Percentiles rank a stretch among this genome's conserved stretches.
Conservation (phyloP, 2,329 filamentous ascomycete genomes). For the Cladosporium sphaerospermum region DNA sequence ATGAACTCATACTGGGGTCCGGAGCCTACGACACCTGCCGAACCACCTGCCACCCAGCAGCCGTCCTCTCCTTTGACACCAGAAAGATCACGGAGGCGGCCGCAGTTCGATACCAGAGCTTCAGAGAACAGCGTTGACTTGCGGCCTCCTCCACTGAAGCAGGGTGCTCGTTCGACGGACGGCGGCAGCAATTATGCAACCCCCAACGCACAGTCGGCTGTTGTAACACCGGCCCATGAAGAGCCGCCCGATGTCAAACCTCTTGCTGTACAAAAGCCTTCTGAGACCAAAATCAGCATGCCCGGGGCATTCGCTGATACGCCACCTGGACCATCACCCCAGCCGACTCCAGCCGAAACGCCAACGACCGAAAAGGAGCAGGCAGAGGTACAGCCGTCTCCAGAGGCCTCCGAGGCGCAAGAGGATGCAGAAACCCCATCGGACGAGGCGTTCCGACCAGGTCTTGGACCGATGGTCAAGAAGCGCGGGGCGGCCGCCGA, state of each 20-base stretch:
- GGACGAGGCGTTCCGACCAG: constrained; percentile 59
- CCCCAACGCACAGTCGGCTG: not conserved
- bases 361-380: constrained; percentile 18
- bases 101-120: constrained; percentile 15
- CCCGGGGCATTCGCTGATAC: constrained; percentile 13
- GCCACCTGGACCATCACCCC: constrained; percentile 10
- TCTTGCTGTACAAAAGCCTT: constrained; percentile 13
- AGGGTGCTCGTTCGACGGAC: constrained; percentile 10
- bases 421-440: constrained; percentile 20
- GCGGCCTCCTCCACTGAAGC: constrained; percentile 26
- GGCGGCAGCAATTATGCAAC: constrained; percentile 13
- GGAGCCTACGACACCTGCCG: constrained; percentile 5
- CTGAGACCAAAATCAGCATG: constrained; percentile 15
- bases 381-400: constrained; percentile 15
- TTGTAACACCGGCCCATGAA: constrained; percentile 11
- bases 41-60: constrained; percentile 13
- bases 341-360: constrained; percentile 13
- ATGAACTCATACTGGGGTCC: constrained; percentile 24
- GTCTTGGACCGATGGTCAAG: constrained; percentile 86
- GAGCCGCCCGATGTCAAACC: constrained; percentile 15
- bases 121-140: constrained; percentile 22
- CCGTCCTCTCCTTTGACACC: constrained; percentile 19
- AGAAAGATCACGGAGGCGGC: constrained; percentile 20
- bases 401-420: not conserved
- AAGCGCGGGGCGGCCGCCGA: constrained; percentile 63